phyloP scores from a whole-genome alignment of 2,329 filamentous ascomycete species.

The Fusarium robinianum region DNA sequence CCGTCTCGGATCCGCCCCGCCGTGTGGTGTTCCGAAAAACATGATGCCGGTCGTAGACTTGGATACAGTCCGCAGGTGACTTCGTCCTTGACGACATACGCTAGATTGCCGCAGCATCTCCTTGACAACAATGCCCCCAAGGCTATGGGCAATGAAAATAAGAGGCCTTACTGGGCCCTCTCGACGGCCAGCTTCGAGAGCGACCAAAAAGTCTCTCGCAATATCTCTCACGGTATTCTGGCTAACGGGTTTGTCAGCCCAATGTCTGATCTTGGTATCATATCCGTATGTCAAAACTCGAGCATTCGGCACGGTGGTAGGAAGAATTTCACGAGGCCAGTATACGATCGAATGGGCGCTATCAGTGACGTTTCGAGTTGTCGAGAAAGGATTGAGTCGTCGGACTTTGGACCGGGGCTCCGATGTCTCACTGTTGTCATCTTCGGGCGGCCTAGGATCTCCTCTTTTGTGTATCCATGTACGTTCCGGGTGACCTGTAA shows the following conservation, averaged over 20 bases:
- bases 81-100: constrained; percentile 3
- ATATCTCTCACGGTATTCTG: constrained; percentile 40
- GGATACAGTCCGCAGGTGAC: constrained; percentile 23
- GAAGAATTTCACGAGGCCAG: constrained; percentile 35
- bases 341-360: constrained; percentile 13
- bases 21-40: constrained; percentile 43
- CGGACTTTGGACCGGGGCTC: background rate
- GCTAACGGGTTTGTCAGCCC: constrained; percentile 28
- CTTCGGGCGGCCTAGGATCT: constrained; percentile 2
- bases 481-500: constrained; percentile 31
- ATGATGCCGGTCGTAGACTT: constrained; percentile 35
- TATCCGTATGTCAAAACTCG: constrained; percentile 40
- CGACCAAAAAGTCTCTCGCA: constrained; percentile 41
- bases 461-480: constrained; percentile 25
- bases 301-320: constrained; percentile 25
- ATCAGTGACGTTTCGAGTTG: background rate
- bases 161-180: constrained; percentile 30
- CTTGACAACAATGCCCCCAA: constrained; percentile 43
- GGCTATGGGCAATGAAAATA: constrained; percentile 41
- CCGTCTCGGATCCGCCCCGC: constrained; percentile 38
- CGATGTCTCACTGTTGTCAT: constrained; percentile 1
- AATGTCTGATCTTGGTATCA: constrained; percentile 37
- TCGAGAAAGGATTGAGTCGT: background rate
- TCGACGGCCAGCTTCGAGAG: constrained; percentile 39
- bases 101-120: constrained; percentile 33